Evolutionary conservation across 768 basidiomycete species (phyloP).

Genomic region (Rhizopogon roseolus): DNA sequence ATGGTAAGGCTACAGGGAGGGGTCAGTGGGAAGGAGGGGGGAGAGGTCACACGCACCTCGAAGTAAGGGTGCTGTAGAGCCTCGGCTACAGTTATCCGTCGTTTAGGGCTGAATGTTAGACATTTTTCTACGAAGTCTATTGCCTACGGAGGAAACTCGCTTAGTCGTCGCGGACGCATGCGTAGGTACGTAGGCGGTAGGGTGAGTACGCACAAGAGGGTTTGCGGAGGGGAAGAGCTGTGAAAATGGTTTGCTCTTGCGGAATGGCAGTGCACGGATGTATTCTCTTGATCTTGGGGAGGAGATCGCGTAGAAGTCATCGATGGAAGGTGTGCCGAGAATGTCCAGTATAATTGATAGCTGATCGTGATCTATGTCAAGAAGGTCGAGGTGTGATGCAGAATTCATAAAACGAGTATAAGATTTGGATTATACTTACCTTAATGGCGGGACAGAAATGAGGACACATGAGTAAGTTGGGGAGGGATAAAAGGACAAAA

Average conservation of each 20-base stretch:
- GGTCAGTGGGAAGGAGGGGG: neutral
- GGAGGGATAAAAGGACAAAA: neutral
- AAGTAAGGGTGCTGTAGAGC: constrained; percentile 89
- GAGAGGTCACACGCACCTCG: constrained; percentile 41
- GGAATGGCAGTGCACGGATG: constrained; percentile 83
- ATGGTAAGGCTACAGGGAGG: constrained; percentile 67
- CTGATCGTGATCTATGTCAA: constrained; percentile 78
- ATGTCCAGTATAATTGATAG: constrained; percentile 89
- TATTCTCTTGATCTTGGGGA: constrained; percentile 79
- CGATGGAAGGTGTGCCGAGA: constrained; percentile 86
- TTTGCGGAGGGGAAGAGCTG: constrained; percentile 74
- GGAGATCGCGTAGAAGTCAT: constrained; percentile 93
- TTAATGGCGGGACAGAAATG: neutral
- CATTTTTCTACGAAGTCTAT: constrained; percentile 78
- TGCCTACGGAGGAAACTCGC: constrained; percentile 35
- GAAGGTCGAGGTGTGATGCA: neutral
- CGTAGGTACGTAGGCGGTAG: neutral
- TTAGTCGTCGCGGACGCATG: neutral
- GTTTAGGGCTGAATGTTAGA: constrained; percentile 81
- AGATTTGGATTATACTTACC: constrained; percentile 4
- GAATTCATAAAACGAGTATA: neutral
- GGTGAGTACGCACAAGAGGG: constrained; percentile 41
- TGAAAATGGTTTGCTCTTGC: constrained; percentile 70
- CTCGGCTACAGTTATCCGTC: constrained; percentile 83
- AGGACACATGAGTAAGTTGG: constrained; percentile 2